These are phyloP conservation scores for Madurella mycetomatis DNA, from an alignment of 2,329 filamentous ascomycete genomes.

Conservation along the genomic window DNA sequence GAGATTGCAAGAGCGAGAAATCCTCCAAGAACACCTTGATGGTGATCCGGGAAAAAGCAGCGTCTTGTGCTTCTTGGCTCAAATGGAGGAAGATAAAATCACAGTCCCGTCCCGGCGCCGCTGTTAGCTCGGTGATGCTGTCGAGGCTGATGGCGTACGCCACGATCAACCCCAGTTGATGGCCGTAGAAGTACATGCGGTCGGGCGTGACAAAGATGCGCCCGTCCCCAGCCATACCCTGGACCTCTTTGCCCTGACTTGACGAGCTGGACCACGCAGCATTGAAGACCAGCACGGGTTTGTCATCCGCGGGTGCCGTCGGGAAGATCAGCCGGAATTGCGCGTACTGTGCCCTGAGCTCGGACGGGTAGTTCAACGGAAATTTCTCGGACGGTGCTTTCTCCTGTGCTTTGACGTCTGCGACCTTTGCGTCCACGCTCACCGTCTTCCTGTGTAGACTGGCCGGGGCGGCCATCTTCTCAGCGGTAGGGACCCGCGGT, in stretches of 20 bases:
- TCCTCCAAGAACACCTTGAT: constrained; percentile 93
- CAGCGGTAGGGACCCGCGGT: constrained; percentile 30
- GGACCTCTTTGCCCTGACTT: constrained; percentile 39
- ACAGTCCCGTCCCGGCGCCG: constrained; percentile 82
- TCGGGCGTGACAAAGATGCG: constrained; percentile 83
- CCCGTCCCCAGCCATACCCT: constrained; percentile 59
- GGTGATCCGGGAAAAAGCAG: constrained; percentile 68
- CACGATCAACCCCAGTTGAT: constrained; percentile 85
- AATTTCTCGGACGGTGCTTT: constrained; percentile 47
- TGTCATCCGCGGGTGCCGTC: constrained; percentile 69
- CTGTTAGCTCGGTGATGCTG: constrained; percentile 81
- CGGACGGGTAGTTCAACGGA: constrained; percentile 72
- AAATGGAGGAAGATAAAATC: constrained; percentile 88
- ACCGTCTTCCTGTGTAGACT: constrained; percentile 40
- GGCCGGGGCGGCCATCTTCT: constrained; percentile 22
- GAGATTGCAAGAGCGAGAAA: constrained; percentile 71
- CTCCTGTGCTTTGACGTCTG: constrained; percentile 12
- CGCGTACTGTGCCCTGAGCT: constrained; percentile 80
- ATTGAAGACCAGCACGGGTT: constrained; percentile 85
- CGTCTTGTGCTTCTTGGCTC: constrained; percentile 56
- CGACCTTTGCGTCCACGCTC: constrained; percentile 37
- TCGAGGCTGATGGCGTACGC: constrained; percentile 73
- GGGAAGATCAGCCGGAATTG: constrained; percentile 93
- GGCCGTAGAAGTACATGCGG: constrained; percentile 93
- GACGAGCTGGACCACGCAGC: constrained; percentile 70